Evolutionary conservation across 148 eudicot genomes (phyloP), one percentile per base, ranked within the genome.

Genomic region (Polygonum aviculare): DNA sequence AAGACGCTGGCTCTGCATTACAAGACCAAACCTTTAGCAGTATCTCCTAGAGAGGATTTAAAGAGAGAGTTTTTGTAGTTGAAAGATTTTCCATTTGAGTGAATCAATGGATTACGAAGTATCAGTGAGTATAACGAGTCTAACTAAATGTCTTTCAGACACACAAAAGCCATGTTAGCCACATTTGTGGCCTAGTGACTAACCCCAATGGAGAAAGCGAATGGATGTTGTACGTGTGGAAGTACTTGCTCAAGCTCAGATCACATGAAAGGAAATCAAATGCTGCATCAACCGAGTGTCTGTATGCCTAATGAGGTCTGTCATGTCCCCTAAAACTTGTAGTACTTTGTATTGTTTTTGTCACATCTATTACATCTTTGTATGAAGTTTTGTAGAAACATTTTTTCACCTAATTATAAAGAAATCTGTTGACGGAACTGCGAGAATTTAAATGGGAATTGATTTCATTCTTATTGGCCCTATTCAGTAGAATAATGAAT

Each of bases 1-100:
- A 39, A 87, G 95, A 83, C 86, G 74, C 35, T 93, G 98, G 98
- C 89, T 93, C 69, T 93, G 98, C 76, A 74, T 87, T 47, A 81
- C 87, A 3, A 83, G 90, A 69, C 72, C 72, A 16, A 8, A 67
- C 72, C 45, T 36, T 67, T 14, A 67, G 72, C 72, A 67, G 16
- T 39, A 26, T 31, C 22, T 21, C 16, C 38, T 26, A 16, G 2
- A 26, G 31, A 26, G 31, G 31, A 26, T 26, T 26, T 26, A 26
- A 0, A 26, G 31, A 26, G 31, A 26, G 1, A 26, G 31, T 1
- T 26, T 26, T 26, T 26, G 31, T 26, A 26, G 31, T 26, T 26
- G 31, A 26, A 7, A 40, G 44, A 40, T 2, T 40, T 40, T 40
- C 7, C 44, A 40, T 40, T 40, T 40, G 5, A 40, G 44, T 40